Evolutionary conservation across 2,329 filamentous ascomycete species (phyloP).

Genomic region (Aspergillus fumigatus): DNA sequence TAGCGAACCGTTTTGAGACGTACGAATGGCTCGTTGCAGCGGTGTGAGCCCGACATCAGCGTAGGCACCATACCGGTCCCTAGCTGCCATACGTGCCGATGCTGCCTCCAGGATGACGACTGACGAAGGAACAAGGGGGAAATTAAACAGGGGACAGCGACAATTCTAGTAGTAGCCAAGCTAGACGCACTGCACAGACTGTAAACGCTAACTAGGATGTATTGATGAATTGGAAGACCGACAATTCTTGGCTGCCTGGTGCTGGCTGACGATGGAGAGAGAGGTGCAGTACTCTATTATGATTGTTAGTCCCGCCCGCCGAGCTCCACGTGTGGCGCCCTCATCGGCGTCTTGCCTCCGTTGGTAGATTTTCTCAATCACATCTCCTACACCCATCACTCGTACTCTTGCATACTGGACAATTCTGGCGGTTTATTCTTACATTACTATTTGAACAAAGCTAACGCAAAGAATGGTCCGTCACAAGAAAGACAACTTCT

Average conservation of each 20-base stretch:
- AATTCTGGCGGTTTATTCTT: slow-evolving; percentile 1
- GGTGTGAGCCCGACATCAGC: slow-evolving; percentile 75
- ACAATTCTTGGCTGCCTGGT: not conserved
- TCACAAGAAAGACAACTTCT: slow-evolving; percentile 85
- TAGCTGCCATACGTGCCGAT: slow-evolving; percentile 88
- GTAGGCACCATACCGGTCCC: slow-evolving; percentile 86
- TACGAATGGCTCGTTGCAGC: slow-evolving; percentile 86
- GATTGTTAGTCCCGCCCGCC: slow-evolving; percentile 12
- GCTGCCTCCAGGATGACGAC: slow-evolving; percentile 75
- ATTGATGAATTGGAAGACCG: not conserved
- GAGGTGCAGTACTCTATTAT: slow-evolving; percentile 20
- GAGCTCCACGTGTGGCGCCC: slow-evolving; percentile 25
- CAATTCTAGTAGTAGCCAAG: not conserved
- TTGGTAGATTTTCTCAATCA: not conserved
- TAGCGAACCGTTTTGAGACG: slow-evolving; percentile 19
- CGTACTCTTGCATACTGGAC: slow-evolving; percentile 7
- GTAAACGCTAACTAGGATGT: not conserved
- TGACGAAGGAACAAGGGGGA: slow-evolving; percentile 4
- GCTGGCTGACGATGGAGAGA: slow-evolving; percentile 3
- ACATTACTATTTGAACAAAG: not conserved
- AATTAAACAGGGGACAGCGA: slow-evolving; percentile 1
- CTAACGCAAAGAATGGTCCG: slow-evolving; percentile 64
- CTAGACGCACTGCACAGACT: not conserved
- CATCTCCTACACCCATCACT: not conserved
- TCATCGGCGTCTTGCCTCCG: not conserved